Base-by-base conservation (phyloP, 1,284 basidiomycete species). In the Ceratobasidium sp. region DNA sequence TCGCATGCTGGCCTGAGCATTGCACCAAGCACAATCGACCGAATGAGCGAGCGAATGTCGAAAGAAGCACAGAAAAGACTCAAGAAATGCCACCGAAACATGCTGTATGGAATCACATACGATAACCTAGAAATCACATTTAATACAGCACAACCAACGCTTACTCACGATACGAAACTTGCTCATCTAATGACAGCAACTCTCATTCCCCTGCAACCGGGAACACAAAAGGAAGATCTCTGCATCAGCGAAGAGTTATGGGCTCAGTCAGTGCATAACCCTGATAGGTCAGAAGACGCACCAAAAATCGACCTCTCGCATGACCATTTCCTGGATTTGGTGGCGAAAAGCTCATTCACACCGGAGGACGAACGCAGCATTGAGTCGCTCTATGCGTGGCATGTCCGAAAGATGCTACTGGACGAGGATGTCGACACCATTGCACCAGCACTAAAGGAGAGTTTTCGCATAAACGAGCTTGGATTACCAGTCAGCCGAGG, bases 391-490 rank as follows among this genome's bases (percentile, higher is more conserved):
- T 45, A 15, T 61, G 11, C 64, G 8, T 56, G 58, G 49, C 39
- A 42, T 17, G 54, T 33, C 13, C 49, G 58, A 20, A 7, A 31
- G 17, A 33, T 63, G 45, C 49, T 66, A 20, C 39, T 39, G 7
- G 33, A 31, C 31, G 64, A 67, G 13, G 53, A 51, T 23, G 45
- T 42, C 75, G 75, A 17, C 77, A 84, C 1, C 67, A 81, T 20
- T 80, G 83, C 63, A 80, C 80, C 7, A 79, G 82, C 4, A 80
- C 74, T 0, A 15, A 65, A 56, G 81, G 82, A 0, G 80, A 84
- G 67, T 73, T 85, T n/a, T 76, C 78, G 15, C 60, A 81, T 82
- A 0, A 31, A 81, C 6, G 49, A 81, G 23, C 79, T 85, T 0
- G 85, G 84, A 13, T 47, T n/a, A 49, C 47, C 64, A 4, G 33